phyloP scores from a whole-genome alignment of 768 basidiomycete species.

The Podaxis sp. region DNA sequence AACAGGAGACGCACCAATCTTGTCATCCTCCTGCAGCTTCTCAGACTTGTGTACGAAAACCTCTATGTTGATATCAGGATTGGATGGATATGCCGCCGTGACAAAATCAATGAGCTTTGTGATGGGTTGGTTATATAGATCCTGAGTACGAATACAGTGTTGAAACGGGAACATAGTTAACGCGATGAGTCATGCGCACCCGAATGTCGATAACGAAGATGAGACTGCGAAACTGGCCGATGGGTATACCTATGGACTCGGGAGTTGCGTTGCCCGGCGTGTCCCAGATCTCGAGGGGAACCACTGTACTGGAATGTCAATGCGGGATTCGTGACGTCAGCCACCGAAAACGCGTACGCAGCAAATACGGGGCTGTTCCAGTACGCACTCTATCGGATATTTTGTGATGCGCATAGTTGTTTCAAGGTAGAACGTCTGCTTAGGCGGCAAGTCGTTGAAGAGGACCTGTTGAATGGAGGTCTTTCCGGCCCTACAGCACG shows the following conservation, averaged over 20 bases:
- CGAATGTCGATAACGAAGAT: slow-evolving; percentile 96
- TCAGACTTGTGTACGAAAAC: slow-evolving; percentile 97
- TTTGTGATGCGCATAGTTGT: slow-evolving; percentile 77
- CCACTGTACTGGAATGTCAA: slow-evolving; percentile 64
- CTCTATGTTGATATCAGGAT: slow-evolving; percentile 77
- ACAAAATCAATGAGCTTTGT: slow-evolving; percentile 81
- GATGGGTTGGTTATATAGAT: slow-evolving; percentile 83
- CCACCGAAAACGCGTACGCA: slow-evolving; percentile 11
- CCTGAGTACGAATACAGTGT: slow-evolving; percentile 38
- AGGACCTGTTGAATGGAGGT: slow-evolving; percentile 88
- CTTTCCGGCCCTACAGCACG: slow-evolving; percentile 73
- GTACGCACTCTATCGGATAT: slow-evolving; percentile 74
- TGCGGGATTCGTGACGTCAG: slow-evolving; percentile 13
- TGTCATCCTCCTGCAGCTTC: slow-evolving; percentile 86
- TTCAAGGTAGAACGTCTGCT: slow-evolving; percentile 89
- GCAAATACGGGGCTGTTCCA: slow-evolving; percentile 1
- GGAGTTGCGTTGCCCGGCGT: slow-evolving; percentile 85
- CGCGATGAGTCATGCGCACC: slow-evolving; percentile 42
- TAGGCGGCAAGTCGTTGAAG: slow-evolving; percentile 81
- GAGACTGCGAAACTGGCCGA: slow-evolving; percentile 79
- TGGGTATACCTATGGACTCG: slow-evolving; percentile 70
- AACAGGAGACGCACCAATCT: slow-evolving; percentile 60
- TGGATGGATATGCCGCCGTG: slow-evolving; percentile 69
- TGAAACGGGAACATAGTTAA: background rate
- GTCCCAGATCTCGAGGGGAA: slow-evolving; percentile 95